Evolutionary conservation across 139 green algal species (phyloP).

Genomic region (Chlorella sorokiniana): DNA sequence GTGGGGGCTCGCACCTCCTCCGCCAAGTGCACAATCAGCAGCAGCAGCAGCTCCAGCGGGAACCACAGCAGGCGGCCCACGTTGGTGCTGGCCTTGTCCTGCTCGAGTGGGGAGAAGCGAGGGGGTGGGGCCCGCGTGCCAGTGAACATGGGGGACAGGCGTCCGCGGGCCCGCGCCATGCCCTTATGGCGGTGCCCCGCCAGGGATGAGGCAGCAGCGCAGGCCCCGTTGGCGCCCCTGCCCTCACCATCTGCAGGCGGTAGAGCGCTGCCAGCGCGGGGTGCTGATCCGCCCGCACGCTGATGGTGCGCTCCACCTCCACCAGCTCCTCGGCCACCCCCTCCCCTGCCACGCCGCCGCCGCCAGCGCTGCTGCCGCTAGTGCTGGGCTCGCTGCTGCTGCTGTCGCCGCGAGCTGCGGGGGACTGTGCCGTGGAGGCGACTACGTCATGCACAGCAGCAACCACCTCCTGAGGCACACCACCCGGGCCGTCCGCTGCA

Average conservation of each 20-base stretch:
- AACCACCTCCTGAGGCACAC: too few relatives aligned
- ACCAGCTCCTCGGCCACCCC: slow-evolving; percentile 27
- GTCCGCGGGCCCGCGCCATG: too few relatives aligned
- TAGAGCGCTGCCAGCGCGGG: slow-evolving; percentile 34
- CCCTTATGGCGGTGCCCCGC: too few relatives aligned
- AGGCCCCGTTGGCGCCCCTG: neutral
- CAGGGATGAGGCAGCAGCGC: neutral
- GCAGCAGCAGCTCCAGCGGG: slow-evolving; percentile 45
- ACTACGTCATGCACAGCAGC: too few relatives aligned
- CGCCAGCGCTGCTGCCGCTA: neutral
- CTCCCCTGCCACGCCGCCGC: neutral
- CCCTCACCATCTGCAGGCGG: slow-evolving; percentile 19
- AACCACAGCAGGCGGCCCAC: slow-evolving; percentile 25
- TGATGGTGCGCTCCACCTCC: slow-evolving; percentile 34
- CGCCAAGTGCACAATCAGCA: slow-evolving; percentile 39
- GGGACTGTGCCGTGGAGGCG: too few relatives aligned
- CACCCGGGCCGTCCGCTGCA: too few relatives aligned
- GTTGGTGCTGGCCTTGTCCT: slow-evolving; percentile 35
- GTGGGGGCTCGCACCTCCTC: slow-evolving; percentile 43
- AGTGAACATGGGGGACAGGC: neutral
- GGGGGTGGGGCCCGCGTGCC: neutral
- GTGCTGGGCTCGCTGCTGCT: neutral
- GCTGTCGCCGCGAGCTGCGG: neutral
- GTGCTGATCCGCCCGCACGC: slow-evolving; percentile 30
- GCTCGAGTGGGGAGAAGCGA: neutral